Evolutionary conservation across 768 basidiomycete genomes (phyloP).

Genomic region (Mycena polygramma): DNA sequence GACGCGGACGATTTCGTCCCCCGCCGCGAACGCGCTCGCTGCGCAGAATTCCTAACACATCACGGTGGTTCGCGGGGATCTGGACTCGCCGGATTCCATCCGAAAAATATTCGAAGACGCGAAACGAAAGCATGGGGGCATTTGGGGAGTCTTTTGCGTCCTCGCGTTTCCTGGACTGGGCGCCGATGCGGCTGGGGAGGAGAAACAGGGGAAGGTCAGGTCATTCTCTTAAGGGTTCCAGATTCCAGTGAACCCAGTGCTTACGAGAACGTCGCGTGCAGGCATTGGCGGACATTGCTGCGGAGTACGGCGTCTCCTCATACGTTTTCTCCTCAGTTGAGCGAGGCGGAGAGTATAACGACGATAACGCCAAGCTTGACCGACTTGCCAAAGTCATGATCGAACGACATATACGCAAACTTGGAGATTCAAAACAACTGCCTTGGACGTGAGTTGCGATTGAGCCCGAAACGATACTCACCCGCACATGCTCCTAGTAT

Average conservation of each 20-base stretch:
- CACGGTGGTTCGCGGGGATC: slow-evolving; percentile 50
- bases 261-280: slow-evolving; percentile 12
- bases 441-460: slow-evolving; percentile 52
- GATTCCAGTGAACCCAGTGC: background rate
- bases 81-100: slow-evolving; percentile 47
- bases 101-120: slow-evolving; percentile 52
- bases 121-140: slow-evolving; percentile 40
- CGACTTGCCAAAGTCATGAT: slow-evolving; percentile 52
- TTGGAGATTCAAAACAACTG: slow-evolving; percentile 46
- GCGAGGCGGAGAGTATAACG: slow-evolving; percentile 51
- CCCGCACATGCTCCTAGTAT: slow-evolving; percentile 41
- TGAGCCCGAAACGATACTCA: background rate
- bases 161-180: slow-evolving; percentile 58
- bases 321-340: slow-evolving; percentile 56
- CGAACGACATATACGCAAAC: slow-evolving; percentile 50
- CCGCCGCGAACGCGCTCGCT: slow-evolving; percentile 43
- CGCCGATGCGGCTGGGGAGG: slow-evolving; percentile 53
- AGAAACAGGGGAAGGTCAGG: slow-evolving; percentile 58
- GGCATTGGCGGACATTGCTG: slow-evolving; percentile 52
- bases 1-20: slow-evolving; percentile 49
- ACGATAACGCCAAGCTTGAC: no score
- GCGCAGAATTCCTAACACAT: slow-evolving; percentile 40
- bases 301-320: slow-evolving; percentile 50
- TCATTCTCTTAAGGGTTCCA: no score
- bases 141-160: slow-evolving; percentile 57